These are phyloP conservation scores for Trifolium pratense DNA, from an alignment of 306 rosid species.

Conservation along the genomic window DNA sequence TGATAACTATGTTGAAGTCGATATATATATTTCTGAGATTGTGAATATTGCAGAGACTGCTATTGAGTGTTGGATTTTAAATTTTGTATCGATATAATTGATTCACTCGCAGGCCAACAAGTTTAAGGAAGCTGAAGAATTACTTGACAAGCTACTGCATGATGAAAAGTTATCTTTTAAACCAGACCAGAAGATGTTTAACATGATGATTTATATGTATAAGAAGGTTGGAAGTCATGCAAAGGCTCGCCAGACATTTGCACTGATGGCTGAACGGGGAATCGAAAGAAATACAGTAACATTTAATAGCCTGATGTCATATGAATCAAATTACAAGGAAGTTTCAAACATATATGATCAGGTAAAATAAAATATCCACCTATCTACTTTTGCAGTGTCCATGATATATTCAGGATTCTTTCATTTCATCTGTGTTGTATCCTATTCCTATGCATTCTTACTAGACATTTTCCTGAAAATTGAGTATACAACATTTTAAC, in stretches of 20 bases:
- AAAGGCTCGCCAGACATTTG: slow-evolving; percentile 80
- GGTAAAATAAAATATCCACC: slow-evolving; percentile 55
- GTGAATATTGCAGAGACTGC: slow-evolving; percentile 17
- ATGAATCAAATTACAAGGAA: slow-evolving; percentile 89
- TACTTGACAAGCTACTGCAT: slow-evolving; percentile 69
- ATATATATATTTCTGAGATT: background rate
- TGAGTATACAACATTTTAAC: background rate
- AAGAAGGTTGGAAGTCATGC: slow-evolving; percentile 89
- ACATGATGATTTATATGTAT: slow-evolving; percentile 92
- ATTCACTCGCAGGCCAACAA: slow-evolving; percentile 66
- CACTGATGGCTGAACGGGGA: slow-evolving; percentile 79
- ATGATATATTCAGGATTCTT: slow-evolving; percentile 19
- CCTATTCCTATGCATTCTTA: no score
- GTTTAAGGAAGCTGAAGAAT: slow-evolving; percentile 86
- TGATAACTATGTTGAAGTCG: background rate
- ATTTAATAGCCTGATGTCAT: slow-evolving; percentile 91
- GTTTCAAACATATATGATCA: slow-evolving; percentile 87
- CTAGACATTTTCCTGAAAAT: background rate
- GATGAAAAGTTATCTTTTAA: slow-evolving; percentile 69
- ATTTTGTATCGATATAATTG: slow-evolving; percentile 40
- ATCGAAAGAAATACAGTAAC: slow-evolving; percentile 78
- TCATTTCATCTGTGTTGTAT: slow-evolving; percentile 1
- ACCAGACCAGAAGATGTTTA: slow-evolving; percentile 94
- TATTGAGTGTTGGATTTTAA: slow-evolving; percentile 31
- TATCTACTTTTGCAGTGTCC: slow-evolving; percentile 22